These are phyloP conservation scores for Penicillium sp. DNA, from an alignment of 2,329 filamentous ascomycete species.

Conservation along the genomic window DNA sequence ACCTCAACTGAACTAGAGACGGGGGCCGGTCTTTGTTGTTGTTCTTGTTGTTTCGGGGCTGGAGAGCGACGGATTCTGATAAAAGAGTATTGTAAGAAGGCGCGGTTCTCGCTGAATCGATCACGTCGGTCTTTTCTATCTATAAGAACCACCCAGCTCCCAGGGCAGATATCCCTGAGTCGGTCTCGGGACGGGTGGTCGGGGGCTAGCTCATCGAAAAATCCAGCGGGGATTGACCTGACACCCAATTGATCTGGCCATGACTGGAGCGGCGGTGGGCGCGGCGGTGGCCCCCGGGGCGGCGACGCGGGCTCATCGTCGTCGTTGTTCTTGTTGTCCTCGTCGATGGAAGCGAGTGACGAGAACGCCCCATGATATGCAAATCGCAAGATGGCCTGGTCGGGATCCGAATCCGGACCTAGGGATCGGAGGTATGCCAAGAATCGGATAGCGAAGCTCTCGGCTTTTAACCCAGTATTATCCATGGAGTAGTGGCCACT, in stretches of 20 bases:
- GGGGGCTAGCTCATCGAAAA: no score
- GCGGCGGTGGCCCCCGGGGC: no score
- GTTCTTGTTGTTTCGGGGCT: slow-evolving; percentile 9
- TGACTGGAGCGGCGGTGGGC: no score
- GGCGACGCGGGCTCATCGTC: no score
- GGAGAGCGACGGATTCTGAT: slow-evolving; percentile 4
- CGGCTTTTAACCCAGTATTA: slow-evolving; percentile 9
- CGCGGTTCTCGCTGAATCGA: no score
- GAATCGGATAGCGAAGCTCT: slow-evolving; percentile 14
- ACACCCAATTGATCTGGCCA: slow-evolving; percentile 4
- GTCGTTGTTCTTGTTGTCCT: no score
- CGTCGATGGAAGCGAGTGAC: slow-evolving; percentile 4
- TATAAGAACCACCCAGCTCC: slow-evolving; percentile 16
- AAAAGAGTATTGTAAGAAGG: slow-evolving; percentile 18
- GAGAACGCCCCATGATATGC: slow-evolving; percentile 5
- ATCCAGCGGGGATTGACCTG: slow-evolving; percentile 14
- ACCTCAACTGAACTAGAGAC: slow-evolving; percentile 1
- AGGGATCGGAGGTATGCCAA: slow-evolving; percentile 13
- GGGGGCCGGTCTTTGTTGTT: slow-evolving; percentile 3
- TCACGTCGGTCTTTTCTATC: slow-evolving; percentile 7
- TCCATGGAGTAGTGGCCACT: slow-evolving; percentile 10
- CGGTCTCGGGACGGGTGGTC: slow-evolving; percentile 8
- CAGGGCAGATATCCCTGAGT: slow-evolving; percentile 9
- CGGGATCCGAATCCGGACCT: slow-evolving; percentile 8
- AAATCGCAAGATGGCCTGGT: slow-evolving; percentile 18